Conservation (phyloP, 208 protist species). For the Trypanosoma melophagium region DNA sequence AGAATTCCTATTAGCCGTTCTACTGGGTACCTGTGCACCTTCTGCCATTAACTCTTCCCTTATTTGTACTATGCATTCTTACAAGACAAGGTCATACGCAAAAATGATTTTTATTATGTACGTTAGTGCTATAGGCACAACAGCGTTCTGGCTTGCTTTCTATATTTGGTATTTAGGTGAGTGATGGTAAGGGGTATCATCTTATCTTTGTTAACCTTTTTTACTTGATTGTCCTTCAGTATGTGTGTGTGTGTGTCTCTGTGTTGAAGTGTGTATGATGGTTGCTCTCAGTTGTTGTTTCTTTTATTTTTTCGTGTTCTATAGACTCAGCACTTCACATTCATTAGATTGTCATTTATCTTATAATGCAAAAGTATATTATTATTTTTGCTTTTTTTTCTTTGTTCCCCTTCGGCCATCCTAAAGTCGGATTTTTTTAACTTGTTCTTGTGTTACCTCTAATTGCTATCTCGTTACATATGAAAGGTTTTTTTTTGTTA, state of each 20-base stretch:
- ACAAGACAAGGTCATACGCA: constrained; percentile 16
- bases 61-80: constrained; percentile 29
- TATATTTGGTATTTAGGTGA: constrained; percentile 26
- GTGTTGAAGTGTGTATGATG: no score
- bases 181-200: background rate
- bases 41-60: constrained; percentile 32
- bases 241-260: no score
- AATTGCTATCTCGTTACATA: no score
- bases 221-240: background rate
- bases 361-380: no score
- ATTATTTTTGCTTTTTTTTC: background rate
- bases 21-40: constrained; percentile 29
- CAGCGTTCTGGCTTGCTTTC: constrained; percentile 24
- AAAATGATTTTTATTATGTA: constrained; percentile 32
- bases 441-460: no score
- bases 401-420: background rate
- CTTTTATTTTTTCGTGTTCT: constrained; percentile 8
- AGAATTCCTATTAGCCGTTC: constrained; percentile 21
- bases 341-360: no score
- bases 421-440: no score
- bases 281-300: no score
- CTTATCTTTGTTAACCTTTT: constrained; percentile 7
- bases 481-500: no score
- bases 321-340: no score
- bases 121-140: constrained; percentile 14